Evolutionary conservation across 495 filamentous ascomycete genomes (phyloP).

Genomic region (Penicillium pulvis): DNA sequence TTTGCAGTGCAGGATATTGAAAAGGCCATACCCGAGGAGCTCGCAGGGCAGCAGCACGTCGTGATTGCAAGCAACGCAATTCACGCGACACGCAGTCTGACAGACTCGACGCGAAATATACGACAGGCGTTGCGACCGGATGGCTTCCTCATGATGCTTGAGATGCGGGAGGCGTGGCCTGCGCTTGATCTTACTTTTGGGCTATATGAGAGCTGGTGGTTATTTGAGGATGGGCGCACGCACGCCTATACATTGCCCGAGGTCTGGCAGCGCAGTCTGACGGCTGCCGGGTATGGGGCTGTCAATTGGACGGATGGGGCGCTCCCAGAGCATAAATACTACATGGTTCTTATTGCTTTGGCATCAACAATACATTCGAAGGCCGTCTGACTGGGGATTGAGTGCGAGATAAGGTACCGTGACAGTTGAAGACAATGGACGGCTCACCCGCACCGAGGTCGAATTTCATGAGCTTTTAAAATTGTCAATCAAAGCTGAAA

Average conservation of each 20-base stretch:
- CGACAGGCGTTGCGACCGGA: constrained; percentile 37
- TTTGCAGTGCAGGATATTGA: constrained; percentile 51
- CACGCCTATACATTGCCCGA: constrained; percentile 33
- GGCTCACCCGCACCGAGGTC: too few species aligned
- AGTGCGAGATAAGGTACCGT: too few species aligned
- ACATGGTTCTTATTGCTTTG: constrained; percentile 48
- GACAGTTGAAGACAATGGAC: too few species aligned
- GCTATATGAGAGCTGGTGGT: constrained; percentile 53
- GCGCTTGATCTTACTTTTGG: constrained; percentile 52
- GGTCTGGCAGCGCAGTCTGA: constrained; percentile 40
- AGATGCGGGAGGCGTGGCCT: constrained; percentile 40
- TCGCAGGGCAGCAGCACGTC: constrained; percentile 43
- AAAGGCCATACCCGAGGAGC: constrained; percentile 31
- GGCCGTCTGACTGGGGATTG: too few species aligned
- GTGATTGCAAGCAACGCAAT: constrained; percentile 51
- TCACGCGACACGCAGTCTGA: constrained; percentile 49
- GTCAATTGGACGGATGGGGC: constrained; percentile 53
- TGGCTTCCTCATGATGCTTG: constrained; percentile 45
- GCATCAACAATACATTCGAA: too few species aligned
- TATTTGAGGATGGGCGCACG: constrained; percentile 45
- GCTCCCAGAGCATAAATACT: constrained; percentile 39
- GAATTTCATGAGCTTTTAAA: too few species aligned
- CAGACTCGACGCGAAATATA: constrained; percentile 30
- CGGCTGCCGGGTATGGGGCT: constrained; percentile 44
- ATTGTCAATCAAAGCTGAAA: too few species aligned